These are phyloP conservation scores for Lepidium africanum DNA, from an alignment of 345 rosid species.

Conservation along the genomic window DNA sequence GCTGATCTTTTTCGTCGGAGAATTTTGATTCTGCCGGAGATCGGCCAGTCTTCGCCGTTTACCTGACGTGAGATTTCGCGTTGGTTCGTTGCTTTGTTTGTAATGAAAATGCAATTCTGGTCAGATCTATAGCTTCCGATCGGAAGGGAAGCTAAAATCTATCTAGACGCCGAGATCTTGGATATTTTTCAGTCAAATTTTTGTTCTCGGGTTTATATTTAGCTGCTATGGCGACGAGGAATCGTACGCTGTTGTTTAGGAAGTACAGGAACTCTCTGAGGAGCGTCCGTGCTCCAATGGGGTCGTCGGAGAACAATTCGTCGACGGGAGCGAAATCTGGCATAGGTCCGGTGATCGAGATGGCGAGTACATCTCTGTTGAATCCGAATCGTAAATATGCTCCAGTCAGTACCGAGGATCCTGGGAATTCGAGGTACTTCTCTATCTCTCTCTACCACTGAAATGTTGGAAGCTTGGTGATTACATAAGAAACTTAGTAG, in stretches of 20 bases:
- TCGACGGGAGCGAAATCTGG: constrained; percentile 26
- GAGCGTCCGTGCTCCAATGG: constrained; percentile 65
- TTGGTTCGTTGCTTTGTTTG: background rate
- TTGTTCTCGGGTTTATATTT: background rate
- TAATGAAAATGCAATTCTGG: constrained; percentile 1
- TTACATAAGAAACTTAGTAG: background rate
- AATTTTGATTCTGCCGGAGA: constrained; percentile 1
- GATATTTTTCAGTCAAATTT: background rate
- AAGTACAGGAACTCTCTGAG: constrained; percentile 86
- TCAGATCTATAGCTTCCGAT: constrained; percentile 34
- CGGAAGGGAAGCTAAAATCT: background rate
- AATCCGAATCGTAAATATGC: constrained; percentile 57
- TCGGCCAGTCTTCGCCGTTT: background rate
- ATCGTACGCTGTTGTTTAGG: constrained; percentile 56
- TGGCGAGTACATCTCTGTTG: constrained; percentile 76
- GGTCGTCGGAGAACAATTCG: constrained; percentile 27
- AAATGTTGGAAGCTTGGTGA: background rate
- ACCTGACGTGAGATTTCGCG: background rate
- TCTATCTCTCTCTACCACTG: background rate
- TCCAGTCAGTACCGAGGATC: constrained; percentile 89
- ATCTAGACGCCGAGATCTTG: background rate
- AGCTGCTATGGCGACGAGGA: constrained; percentile 74
- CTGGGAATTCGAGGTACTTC: constrained; percentile 64
- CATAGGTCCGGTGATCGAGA: constrained; percentile 83
- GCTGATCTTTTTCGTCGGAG: background rate